Percentiles rank a stretch among this genome's conserved stretches.
Conservation (phyloP, 306 rosid species). For the Datisca glomerata region DNA sequence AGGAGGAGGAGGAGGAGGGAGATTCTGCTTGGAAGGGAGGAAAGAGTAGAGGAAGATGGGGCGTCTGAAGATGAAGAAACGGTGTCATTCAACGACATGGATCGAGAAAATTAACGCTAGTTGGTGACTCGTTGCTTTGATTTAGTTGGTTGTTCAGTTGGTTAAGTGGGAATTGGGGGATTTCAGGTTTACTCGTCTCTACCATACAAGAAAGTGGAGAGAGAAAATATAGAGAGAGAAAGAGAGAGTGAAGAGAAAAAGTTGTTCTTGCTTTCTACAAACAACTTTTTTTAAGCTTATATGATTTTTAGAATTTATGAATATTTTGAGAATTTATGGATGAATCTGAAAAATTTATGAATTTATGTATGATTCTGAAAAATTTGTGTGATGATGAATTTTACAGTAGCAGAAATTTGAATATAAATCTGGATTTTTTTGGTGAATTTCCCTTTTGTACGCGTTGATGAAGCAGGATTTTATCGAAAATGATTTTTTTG, state of each 20-base stretch:
- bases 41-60: slow-evolving; percentile 33
- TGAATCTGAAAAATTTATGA: too few relatives aligned
- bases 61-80: slow-evolving; percentile 23
- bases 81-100: slow-evolving; percentile 33
- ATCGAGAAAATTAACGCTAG: neutral
- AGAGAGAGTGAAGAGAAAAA: slow-evolving; percentile 15
- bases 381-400: too few relatives aligned
- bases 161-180: slow-evolving; percentile 29
- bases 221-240: too few relatives aligned
- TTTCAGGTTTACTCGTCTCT: slow-evolving; percentile 64
- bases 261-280: slow-evolving; percentile 63
- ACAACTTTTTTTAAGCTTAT: slow-evolving; percentile 45
- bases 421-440: too few relatives aligned
- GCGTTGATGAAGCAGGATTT: too few relatives aligned
- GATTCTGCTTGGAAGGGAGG: slow-evolving; percentile 38
- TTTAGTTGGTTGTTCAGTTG: slow-evolving; percentile 13
- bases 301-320: too few relatives aligned
- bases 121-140: slow-evolving; percentile 4
- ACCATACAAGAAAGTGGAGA: slow-evolving; percentile 11
- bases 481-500: too few relatives aligned
- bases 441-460: too few relatives aligned
- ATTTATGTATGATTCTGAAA: too few relatives aligned
- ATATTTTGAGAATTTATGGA: too few relatives aligned
- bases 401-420: too few relatives aligned
- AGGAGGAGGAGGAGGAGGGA: too few relatives aligned